These are phyloP conservation scores for Fusarium verticillioides DNA, from an alignment of 2,329 filamentous ascomycete genomes.

Conservation along the genomic window DNA sequence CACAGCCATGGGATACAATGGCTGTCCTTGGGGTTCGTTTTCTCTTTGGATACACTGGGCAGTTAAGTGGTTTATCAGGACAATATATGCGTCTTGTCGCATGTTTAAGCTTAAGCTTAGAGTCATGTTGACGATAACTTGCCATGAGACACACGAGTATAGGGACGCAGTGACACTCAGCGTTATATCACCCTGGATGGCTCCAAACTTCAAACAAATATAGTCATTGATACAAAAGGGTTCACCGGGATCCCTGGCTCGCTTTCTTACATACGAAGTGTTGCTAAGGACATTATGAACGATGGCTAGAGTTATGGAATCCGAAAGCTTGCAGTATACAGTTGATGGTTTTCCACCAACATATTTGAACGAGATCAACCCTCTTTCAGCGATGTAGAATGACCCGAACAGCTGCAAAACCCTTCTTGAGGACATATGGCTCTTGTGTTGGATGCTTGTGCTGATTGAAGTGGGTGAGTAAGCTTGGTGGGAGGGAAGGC, in stretches of 20 bases:
- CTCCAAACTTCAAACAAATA: neutral
- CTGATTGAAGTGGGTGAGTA: neutral
- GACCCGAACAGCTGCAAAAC: too few relatives aligned
- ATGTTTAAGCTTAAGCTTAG: neutral
- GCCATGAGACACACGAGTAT: too few relatives aligned
- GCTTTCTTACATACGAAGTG: neutral
- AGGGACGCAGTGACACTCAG: neutral
- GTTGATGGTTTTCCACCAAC: neutral
- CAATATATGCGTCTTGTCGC: neutral
- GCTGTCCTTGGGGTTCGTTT: neutral
- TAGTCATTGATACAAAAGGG: neutral
- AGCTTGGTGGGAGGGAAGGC: neutral
- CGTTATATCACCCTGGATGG: neutral
- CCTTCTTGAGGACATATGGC: too few relatives aligned
- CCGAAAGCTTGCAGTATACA: too few relatives aligned
- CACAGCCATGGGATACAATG: neutral
- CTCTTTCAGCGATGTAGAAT: neutral
- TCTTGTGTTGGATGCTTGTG: neutral
- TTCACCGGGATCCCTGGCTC: neutral
- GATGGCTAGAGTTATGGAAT: neutral
- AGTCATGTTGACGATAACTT: neutral
- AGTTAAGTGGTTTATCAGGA: neutral
- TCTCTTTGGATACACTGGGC: neutral
- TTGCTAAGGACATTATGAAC: neutral
- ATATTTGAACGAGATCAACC: neutral